Base-by-base conservation (phyloP, 345 rosid species). In the Moringa oleifera region DNA sequence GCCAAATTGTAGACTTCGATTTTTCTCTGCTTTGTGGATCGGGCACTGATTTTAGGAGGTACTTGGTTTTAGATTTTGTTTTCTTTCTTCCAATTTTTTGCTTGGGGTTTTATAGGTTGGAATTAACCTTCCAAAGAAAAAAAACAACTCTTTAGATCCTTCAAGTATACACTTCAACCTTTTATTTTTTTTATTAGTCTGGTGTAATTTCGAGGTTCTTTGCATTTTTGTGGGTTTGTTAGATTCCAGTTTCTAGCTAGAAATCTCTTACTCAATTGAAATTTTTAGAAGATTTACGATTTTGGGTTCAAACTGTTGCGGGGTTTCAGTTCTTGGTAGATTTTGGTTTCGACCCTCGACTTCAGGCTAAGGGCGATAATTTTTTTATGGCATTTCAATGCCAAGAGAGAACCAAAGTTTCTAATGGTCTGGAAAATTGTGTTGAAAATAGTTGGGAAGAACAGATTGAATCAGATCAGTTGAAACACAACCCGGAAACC, bases 361-460 rank as follows among this genome's bases (percentile, higher is more conserved):
- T 41, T 41, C 1, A 4, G 8, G 33, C 8, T 28, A 2, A 28
- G 33, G 33, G n/a, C n/a, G 3, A 28, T 2, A 3, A 28, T 28
- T 28, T 28, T 82, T 88, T 85, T 80, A 92, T 93, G 96, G 98
- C 65, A 85, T 87, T 87, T 83, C 92, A 83, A 79, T 85, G 89
- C 84, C 95, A 73, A 63, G 81, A 57, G 47, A 71, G 63, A 68
- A 69, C 57, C 68, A 70, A 76, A 73, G 74, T 73, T 61, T 60
- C 57, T 9, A 64, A 71, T 60, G 71, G 61, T 52, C 56, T 67
- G 41, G 50, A 28, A 2, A 61, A 23, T 51, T 62, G 33, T 68
- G 67, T 65, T 9, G 81, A 72, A n/a, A 73, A 56, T 63, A 67
- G 12, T 0, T 53, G 37, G 18, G 59, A 47, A 20, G 71, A 62